These are phyloP conservation scores for Blastobotrys malaysiensis DNA, from an alignment of 1,139 yeast species.

Conservation along the genomic window DNA sequence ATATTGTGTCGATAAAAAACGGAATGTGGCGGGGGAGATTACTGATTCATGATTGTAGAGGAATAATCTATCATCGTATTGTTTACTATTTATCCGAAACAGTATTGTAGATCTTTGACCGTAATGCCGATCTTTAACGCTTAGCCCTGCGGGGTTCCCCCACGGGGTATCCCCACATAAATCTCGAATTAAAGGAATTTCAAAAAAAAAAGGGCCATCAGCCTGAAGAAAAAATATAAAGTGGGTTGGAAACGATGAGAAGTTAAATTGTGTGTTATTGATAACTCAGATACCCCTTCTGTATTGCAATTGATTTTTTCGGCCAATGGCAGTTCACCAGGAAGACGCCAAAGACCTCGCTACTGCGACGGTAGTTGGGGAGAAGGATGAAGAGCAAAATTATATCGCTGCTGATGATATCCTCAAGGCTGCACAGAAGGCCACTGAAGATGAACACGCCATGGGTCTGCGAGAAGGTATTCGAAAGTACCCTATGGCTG, in stretches of 20 bases:
- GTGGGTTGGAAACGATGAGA: not conserved
- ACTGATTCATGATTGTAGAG: too few relatives aligned
- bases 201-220: not conserved
- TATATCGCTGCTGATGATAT: not conserved
- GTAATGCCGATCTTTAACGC: not conserved
- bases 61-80: too few relatives aligned
- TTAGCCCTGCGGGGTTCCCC: not conserved
- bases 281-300: too few relatives aligned
- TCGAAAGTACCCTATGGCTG: conserved; percentile 34
- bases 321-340: not conserved
- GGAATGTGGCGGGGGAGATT: too few relatives aligned
- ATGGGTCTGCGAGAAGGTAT: conserved; percentile 14
- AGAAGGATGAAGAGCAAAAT: not conserved
- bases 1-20: too few relatives aligned
- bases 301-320: not conserved
- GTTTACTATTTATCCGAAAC: not conserved
- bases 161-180: not conserved
- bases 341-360: not conserved
- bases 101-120: not conserved
- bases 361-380: not conserved
- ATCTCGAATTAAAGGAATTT: not conserved
- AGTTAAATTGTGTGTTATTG: not conserved
- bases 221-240: not conserved
- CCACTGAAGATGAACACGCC: conserved; percentile 13
- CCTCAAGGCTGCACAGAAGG: conserved; percentile 5